Conservation (phyloP, 1,284 basidiomycete species). For the Pseudomicrostroma phylloplanum region DNA sequence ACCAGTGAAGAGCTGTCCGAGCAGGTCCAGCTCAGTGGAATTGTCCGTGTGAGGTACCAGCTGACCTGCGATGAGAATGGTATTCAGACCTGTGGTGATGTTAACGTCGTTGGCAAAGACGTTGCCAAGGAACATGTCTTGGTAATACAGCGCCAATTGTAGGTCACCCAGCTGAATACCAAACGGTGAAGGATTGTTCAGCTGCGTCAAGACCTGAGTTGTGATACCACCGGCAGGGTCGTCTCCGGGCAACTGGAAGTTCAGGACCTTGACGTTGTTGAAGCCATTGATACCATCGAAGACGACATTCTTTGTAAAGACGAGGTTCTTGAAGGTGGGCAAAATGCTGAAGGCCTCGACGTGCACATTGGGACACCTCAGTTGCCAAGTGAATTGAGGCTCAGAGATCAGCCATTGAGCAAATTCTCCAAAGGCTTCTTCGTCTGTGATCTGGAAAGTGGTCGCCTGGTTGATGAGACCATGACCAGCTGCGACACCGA, state of each 20-base stretch:
- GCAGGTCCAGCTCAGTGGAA: slow-evolving; percentile 55
- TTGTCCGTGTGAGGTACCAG: slow-evolving; percentile 59
- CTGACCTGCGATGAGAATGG: slow-evolving; percentile 61
- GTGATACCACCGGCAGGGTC: slow-evolving; percentile 65
- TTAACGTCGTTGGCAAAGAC: slow-evolving; percentile 53
- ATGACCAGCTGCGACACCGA: slow-evolving; percentile 48
- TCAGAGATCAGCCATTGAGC: slow-evolving; percentile 60
- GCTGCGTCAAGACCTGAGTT: slow-evolving; percentile 59
- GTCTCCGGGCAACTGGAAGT: slow-evolving; percentile 68
- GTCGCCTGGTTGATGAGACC: slow-evolving; percentile 51
- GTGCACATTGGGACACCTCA: slow-evolving; percentile 59
- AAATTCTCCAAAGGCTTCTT: slow-evolving; percentile 46
- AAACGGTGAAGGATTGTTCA: slow-evolving; percentile 69
- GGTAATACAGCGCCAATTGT: slow-evolving; percentile 62
- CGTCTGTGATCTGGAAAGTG: slow-evolving; percentile 46
- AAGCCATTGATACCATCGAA: slow-evolving; percentile 65
- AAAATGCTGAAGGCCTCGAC: slow-evolving; percentile 60
- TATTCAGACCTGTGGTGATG: slow-evolving; percentile 56
- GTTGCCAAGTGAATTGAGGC: slow-evolving; percentile 66
- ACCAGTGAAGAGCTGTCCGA: slow-evolving; percentile 66
- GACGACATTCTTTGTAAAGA: slow-evolving; percentile 38
- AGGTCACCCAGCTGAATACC: slow-evolving; percentile 65
- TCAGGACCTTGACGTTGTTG: slow-evolving; percentile 59
- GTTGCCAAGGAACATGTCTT: slow-evolving; percentile 60
- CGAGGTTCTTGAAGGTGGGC: slow-evolving; percentile 41